Percentiles rank a stretch among this genome's conserved stretches.
Evolutionary conservation across 345 rosid species (phyloP).

Genomic region (Odontarrhena argentea): DNA sequence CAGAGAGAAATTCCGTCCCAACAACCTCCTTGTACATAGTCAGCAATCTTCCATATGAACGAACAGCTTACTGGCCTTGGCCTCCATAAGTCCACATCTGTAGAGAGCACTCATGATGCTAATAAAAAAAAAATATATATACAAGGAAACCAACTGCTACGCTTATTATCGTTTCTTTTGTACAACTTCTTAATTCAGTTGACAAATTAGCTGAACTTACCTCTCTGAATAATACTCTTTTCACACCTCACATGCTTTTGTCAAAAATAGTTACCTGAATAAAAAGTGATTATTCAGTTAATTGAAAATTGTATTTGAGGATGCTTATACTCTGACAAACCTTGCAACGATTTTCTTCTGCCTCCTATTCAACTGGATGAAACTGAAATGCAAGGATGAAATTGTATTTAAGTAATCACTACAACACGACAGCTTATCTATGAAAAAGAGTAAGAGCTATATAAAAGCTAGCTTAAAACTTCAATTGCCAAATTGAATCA

Average conservation of each 20-base stretch:
- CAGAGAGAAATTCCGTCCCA: not conserved
- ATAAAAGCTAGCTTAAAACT: not conserved
- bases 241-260: constrained; percentile 60
- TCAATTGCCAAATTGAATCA: not conserved
- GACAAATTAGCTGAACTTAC: constrained; percentile 31
- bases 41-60: constrained; percentile 45
- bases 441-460: not conserved
- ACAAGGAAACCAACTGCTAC: constrained; percentile 1
- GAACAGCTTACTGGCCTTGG: constrained; percentile 33
- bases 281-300: constrained; percentile 60
- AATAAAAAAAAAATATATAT: not conserved
- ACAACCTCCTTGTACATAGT: constrained; percentile 61
- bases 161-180: not conserved
- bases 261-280: constrained; percentile 60
- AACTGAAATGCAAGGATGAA: constrained; percentile 63
- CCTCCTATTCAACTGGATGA: constrained; percentile 57
- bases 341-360: constrained; percentile 40
- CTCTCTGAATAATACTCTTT: constrained; percentile 37
- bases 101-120: not conserved
- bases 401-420: constrained; percentile 12
- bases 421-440: not conserved
- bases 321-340: no score
- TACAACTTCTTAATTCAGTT: constrained; percentile 1
- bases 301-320: no score
- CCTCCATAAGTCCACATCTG: constrained; percentile 44